Evolutionary conservation across 257 asterid genomes (phyloP).

Genomic region (Nyctanthes arbortristis): DNA sequence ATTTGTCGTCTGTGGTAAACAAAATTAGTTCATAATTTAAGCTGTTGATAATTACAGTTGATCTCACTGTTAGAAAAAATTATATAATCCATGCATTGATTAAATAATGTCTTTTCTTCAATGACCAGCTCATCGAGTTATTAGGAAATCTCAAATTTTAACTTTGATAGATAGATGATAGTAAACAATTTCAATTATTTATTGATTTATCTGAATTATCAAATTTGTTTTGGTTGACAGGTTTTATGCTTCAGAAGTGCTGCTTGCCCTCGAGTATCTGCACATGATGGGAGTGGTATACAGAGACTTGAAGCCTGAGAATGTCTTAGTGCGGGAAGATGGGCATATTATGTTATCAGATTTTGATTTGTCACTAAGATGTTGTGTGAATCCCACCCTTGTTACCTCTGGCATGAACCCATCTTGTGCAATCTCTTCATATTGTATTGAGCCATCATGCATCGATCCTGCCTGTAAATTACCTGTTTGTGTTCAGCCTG

Average conservation of each 20-base stretch:
- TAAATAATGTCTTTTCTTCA: no score
- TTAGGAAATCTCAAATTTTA: no score
- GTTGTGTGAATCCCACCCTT: constrained; percentile 76
- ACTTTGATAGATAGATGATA: no score
- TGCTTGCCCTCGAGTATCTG: constrained; percentile 82
- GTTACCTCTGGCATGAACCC: constrained; percentile 45
- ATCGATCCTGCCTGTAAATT: constrained; percentile 68
- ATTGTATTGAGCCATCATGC: constrained; percentile 79
- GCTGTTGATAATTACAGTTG: no score
- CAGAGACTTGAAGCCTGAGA: constrained; percentile 92
- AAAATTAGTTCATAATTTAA: no score
- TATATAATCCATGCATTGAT: no score
- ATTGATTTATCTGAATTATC: no score
- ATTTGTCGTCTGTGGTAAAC: no score
- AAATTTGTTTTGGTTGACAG: constrained; percentile 34
- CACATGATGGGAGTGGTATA: constrained; percentile 97
- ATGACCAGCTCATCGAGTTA: no score
- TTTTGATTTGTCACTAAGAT: constrained; percentile 81
- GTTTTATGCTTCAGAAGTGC: constrained; percentile 85
- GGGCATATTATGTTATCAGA: constrained; percentile 94
- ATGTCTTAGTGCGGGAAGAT: no score
- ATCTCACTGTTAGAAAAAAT: no score
- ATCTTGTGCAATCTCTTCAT: constrained; percentile 60
- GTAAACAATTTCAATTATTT: no score
- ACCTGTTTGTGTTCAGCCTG: constrained; percentile 72